A percentile compares a stretch with the other conserved stretches of the same genome.
phyloP scores from a whole-genome alignment of 164 flowering plant genomes.

The Euptelea pleiosperma region DNA sequence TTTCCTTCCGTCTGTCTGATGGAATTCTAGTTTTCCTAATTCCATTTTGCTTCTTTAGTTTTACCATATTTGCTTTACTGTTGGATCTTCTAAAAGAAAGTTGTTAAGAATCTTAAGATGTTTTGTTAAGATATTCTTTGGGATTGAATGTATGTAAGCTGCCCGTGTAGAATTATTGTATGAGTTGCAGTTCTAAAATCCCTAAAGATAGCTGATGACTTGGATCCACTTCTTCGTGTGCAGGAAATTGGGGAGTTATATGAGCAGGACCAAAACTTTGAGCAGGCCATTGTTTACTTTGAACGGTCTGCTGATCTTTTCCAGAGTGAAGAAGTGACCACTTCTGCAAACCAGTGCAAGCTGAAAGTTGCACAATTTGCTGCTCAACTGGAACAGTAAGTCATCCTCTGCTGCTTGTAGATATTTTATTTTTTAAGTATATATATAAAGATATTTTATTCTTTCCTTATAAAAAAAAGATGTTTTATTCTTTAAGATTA shows the following conservation, averaged over 20 bases:
- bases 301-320: conserved; percentile 80
- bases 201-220: neutral
- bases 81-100: too few relatives aligned
- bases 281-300: conserved; percentile 49
- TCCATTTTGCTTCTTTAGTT: neutral
- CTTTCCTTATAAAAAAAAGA: too few relatives aligned
- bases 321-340: conserved; percentile 70
- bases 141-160: neutral
- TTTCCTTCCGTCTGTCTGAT: too few relatives aligned
- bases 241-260: conserved; percentile 84
- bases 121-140: too few relatives aligned
- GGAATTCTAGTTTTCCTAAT: too few relatives aligned
- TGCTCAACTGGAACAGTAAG: conserved; percentile 83
- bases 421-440: neutral
- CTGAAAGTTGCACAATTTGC: conserved; percentile 86
- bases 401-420: neutral
- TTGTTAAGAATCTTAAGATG: too few relatives aligned
- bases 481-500: too few relatives aligned
- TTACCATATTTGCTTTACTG: too few relatives aligned
- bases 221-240: conserved; percentile 11
- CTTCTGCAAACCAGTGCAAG: conserved; percentile 77
- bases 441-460: too few relatives aligned
- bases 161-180: neutral
- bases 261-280: conserved; percentile 60
- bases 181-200: neutral